Conservation (phyloP, 345 rosid species). For the Brassica napus region DNA sequence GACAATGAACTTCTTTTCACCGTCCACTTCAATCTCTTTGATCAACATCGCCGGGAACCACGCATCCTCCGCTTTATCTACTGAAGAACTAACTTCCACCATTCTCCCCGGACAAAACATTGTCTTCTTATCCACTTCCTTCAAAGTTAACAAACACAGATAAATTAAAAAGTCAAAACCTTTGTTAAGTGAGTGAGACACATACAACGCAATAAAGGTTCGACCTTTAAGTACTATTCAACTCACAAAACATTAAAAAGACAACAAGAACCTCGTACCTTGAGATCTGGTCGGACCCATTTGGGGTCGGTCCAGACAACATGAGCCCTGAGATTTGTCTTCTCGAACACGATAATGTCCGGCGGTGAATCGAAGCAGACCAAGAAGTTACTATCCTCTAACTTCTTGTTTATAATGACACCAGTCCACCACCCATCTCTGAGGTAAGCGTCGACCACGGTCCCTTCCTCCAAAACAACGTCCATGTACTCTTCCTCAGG, state of each 20-base stretch:
- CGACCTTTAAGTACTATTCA: background rate
- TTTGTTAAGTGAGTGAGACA: too few relatives aligned
- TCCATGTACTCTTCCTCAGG: conserved; percentile 12
- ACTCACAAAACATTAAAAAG: too few relatives aligned
- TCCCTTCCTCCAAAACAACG: conserved; percentile 35
- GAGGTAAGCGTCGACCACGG: conserved; percentile 46
- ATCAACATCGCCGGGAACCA: conserved; percentile 67
- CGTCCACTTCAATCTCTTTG: conserved; percentile 43
- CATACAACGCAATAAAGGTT: background rate
- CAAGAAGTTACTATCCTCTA: conserved; percentile 35
- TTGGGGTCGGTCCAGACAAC: conserved; percentile 48
- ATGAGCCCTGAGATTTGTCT: conserved; percentile 50
- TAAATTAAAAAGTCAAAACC: too few relatives aligned
- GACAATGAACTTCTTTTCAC: conserved; percentile 45
- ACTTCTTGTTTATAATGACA: conserved; percentile 40
- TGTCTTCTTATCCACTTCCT: conserved; percentile 51
- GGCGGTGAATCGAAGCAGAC: conserved; percentile 58
- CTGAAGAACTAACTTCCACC: conserved; percentile 51
- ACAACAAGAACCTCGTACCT: conserved; percentile 28
- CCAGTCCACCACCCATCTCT: conserved; percentile 63
- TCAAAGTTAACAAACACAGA: background rate
- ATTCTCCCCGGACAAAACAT: conserved; percentile 54
- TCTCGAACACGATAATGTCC: conserved; percentile 47
- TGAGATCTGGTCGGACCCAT: conserved; percentile 47
- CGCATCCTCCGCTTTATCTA: conserved; percentile 35